A percentile compares a stretch with the other conserved stretches of the same genome.
Conservation (phyloP, 331 rosid genomes). For the Erythrophleum ivorense region DNA sequence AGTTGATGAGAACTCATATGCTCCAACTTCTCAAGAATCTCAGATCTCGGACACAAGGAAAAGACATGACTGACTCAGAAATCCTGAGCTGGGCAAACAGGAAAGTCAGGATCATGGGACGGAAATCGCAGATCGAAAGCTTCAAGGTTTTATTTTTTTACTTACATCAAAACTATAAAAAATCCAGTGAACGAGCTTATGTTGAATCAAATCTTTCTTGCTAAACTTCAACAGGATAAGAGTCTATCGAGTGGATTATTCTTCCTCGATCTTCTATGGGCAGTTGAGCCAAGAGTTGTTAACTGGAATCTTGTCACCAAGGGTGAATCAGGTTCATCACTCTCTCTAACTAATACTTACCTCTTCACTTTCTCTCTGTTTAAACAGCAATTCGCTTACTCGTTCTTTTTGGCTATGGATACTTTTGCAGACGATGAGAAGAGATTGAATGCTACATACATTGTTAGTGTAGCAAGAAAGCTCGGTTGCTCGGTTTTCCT, state of each 20-base stretch:
- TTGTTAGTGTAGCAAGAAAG: constrained; percentile 84
- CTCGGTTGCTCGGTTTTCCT: constrained; percentile 85
- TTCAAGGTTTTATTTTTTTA: constrained; percentile 61
- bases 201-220: no score
- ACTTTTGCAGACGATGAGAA: constrained; percentile 71
- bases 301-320: no score
- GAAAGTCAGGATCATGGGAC: constrained; percentile 77
- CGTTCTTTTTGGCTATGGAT: constrained; percentile 11
- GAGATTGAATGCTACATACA: no score
- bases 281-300: constrained; percentile 92
- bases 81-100: constrained; percentile 81
- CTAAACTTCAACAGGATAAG: constrained; percentile 61
- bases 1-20: constrained; percentile 85
- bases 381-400: no score
- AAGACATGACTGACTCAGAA: no score
- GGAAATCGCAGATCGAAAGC: constrained; percentile 74
- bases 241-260: constrained; percentile 83
- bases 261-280: constrained; percentile 85
- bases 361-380: no score
- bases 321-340: constrained; percentile 72
- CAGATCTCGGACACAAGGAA: constrained; percentile 81
- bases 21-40: constrained; percentile 84
- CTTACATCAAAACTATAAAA: no score
- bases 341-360: no score
- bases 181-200: no score